Evolutionary conservation across 1,139 yeast genomes (phyloP), one percentile per base, ranked within the genome.

Genomic region (Cylindricascospora bacillispora): DNA sequence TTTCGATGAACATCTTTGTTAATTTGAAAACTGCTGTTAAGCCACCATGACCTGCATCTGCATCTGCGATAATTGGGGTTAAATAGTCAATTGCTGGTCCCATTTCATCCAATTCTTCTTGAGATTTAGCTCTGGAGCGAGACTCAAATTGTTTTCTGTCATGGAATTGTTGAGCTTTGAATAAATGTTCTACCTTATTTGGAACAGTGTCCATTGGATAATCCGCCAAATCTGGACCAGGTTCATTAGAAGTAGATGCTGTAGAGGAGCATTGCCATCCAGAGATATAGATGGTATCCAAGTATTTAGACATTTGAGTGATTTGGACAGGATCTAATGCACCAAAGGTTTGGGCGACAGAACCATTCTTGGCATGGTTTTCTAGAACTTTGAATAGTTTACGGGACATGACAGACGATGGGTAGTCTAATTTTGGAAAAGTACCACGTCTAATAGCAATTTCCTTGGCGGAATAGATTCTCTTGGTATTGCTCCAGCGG

Each of bases 181-280:
- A 89, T 54, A 89, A 68, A 57, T 89, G 95, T 61, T 89, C 93
- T 43, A 85, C 95, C 70, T 89, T 89, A 68, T 86, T 86, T 53
- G 98, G 98, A 38, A 89, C 98, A 25, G 98, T 89, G 62, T 89
- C 95, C 80, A 79, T 80, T 34, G 97, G 97, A 62, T 89, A 89
- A 60, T 89, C 98, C 37, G 97, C 98, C 54, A 89, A 71, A 67
- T 89, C 98, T 37, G 97, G 97, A 25, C 93, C 82, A 28, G 97
- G 97, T 62, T 86, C 97, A 57, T 89, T 86, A 25, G 95, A 81
- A 29, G 95, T 81, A 16, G 95, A 86, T 34, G 97, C 95, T 31
- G 95, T 86, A 21, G 95, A 83, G 31, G 95, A 85, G 59, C 94
- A 85, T 64, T 89, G 97, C 98, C 98, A 86, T 35, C 98, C 98